phyloP scores from a whole-genome alignment of 176 grass and related monocot species.

The Carex parvula region DNA sequence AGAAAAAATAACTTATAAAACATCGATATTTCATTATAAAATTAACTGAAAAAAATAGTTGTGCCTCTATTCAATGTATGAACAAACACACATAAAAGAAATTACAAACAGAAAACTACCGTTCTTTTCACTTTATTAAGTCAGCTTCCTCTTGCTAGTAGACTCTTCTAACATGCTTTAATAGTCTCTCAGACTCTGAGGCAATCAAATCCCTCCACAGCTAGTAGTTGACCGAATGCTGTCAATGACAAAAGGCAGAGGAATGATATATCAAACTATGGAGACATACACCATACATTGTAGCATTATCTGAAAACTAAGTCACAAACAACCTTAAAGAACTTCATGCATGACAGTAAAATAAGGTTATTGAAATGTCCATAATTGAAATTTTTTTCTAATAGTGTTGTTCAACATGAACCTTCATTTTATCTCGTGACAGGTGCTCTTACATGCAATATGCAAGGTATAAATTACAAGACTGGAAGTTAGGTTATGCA shows the following conservation, averaged over 20 bases:
- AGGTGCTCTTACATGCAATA: conserved; percentile 77
- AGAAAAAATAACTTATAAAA: no score
- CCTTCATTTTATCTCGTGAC: conserved; percentile 84
- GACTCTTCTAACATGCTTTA: conserved; percentile 81
- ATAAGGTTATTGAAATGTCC: conserved; percentile 20
- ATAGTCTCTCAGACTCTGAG: conserved; percentile 59
- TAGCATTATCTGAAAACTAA: conserved; percentile 80
- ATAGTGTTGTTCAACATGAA: conserved; percentile 31
- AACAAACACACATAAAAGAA: no score
- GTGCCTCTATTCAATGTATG: no score
- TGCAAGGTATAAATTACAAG: conserved; percentile 30
- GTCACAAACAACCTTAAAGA: conserved; percentile 25
- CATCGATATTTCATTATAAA: no score
- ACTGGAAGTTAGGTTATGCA: conserved; percentile 1
- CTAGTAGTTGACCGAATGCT: conserved; percentile 99
- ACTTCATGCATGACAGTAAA: background rate
- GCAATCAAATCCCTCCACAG: conserved; percentile 94
- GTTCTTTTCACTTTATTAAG: no score
- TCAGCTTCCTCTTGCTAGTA: background rate
- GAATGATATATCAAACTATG: background rate
- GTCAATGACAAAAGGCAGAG: conserved; percentile 8
- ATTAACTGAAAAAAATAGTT: no score
- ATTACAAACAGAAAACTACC: no score
- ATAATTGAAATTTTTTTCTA: conserved; percentile 28
- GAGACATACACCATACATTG: conserved; percentile 91